Percentiles rank a stretch among this genome's conserved stretches.
These are phyloP conservation scores for Cercospora sp. DNA, from an alignment of 2,329 filamentous ascomycete genomes.

Conservation along the genomic window DNA sequence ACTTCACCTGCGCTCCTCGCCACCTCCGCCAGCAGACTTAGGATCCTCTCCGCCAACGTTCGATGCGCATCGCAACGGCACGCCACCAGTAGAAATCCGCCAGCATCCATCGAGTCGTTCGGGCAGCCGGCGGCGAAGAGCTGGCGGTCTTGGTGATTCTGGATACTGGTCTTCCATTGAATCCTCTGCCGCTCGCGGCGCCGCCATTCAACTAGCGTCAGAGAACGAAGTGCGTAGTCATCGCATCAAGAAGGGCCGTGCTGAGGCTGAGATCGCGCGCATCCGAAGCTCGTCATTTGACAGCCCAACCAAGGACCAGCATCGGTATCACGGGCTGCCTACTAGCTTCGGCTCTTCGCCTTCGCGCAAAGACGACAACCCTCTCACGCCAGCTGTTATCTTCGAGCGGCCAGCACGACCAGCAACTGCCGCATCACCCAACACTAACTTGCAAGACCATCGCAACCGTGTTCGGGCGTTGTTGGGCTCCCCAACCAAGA, in stretches of 20 bases:
- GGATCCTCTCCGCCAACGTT: slow-evolving; percentile 94
- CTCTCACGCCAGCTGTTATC: slow-evolving; percentile 80
- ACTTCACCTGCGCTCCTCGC: slow-evolving; percentile 63
- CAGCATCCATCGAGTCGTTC: slow-evolving; percentile 64
- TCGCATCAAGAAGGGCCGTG: slow-evolving; percentile 77
- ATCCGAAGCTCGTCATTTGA: slow-evolving; percentile 91
- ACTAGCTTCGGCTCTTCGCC: slow-evolving; percentile 43
- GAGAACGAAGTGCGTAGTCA: slow-evolving; percentile 68
- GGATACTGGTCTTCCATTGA: slow-evolving; percentile 96
- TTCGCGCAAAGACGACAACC: slow-evolving; percentile 46
- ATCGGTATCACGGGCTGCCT: slow-evolving; percentile 52
- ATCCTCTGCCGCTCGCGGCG: slow-evolving; percentile 77
- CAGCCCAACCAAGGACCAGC: slow-evolving; percentile 70
- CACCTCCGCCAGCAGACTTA: slow-evolving; percentile 64
- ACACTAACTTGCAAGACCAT: slow-evolving; percentile 87
- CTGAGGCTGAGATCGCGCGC: slow-evolving; percentile 92
- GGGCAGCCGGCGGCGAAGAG: slow-evolving; percentile 71
- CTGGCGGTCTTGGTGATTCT: slow-evolving; percentile 82
- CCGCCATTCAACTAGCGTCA: slow-evolving; percentile 65
- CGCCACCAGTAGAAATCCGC: slow-evolving; percentile 70
- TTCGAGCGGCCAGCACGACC: slow-evolving; percentile 68
- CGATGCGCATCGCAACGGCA: slow-evolving; percentile 62
- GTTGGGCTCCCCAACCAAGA: slow-evolving; percentile 74
- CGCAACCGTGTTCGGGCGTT: slow-evolving; percentile 78
- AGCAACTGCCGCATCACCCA: slow-evolving; percentile 81